These are phyloP conservation scores for Ochromonas danica DNA, from an alignment of 108 stramenopile genomes.

Conservation along the genomic window DNA sequence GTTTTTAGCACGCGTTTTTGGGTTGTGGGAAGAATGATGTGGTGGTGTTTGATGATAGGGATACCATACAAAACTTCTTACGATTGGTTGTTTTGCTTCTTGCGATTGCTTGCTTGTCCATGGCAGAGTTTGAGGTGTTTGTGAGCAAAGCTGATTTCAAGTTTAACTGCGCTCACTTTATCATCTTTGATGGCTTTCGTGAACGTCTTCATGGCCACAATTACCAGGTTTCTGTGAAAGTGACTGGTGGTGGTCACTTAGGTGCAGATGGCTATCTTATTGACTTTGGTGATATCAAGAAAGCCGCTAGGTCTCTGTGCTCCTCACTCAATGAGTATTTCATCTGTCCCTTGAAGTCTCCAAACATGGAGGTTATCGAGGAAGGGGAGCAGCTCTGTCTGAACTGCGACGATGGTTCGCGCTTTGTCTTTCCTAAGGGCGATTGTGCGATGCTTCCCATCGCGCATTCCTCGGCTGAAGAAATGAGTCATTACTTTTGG, in stretches of 20 bases:
- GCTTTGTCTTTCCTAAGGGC: conserved; percentile 68
- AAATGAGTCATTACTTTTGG: conserved; percentile 82
- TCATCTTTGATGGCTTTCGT: conserved; percentile 82
- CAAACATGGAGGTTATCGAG: conserved; percentile 62
- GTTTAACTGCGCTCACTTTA: conserved; percentile 95
- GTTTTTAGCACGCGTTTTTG: too few species aligned
- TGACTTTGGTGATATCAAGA: conserved; percentile 88
- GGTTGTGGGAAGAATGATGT: too few species aligned
- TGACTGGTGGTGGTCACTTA: conserved; percentile 59
- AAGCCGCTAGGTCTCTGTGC: conserved; percentile 68
- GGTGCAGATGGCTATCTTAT: conserved; percentile 80
- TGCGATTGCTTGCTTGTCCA: too few species aligned
- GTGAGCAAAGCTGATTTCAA: conserved; percentile 87
- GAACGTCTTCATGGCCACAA: conserved; percentile 93
- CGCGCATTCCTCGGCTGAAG: conserved; percentile 88
- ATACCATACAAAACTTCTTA: too few species aligned
- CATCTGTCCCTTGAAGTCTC: conserved; percentile 73
- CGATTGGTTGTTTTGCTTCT: too few species aligned
- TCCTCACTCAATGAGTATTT: conserved; percentile 87
- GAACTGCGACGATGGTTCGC: conserved; percentile 76
- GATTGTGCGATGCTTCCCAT: conserved; percentile 87
- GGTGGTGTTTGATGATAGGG: too few species aligned
- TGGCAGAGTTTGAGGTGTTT: conserved; percentile 63
- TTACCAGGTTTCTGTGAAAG: conserved; percentile 71
- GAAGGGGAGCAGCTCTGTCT: conserved; percentile 65